Base-by-base conservation (phyloP, 805 yeast genomes). In the Isabelozyma rhagii region DNA sequence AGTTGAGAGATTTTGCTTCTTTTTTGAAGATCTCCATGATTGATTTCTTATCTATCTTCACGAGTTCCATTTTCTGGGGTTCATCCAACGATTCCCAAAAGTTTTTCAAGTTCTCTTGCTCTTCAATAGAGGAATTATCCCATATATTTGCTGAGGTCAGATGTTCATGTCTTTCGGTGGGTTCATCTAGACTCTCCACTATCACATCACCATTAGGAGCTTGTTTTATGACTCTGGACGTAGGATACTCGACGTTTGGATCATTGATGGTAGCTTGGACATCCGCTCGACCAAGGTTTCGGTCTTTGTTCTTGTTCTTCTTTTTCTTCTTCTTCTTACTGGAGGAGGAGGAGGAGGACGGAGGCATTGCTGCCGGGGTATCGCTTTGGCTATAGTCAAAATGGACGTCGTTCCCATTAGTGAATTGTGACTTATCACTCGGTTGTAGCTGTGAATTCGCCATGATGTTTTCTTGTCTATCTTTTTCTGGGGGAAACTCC, bases 151-250 rank as follows among this genome's bases (percentile, higher is more conserved):
- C 52, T 29, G 40, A 43, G 13, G 44, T 54, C 11, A 34, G 46
- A 28, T 34, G 48, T 5, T 47, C 34, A 40, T 46, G 50, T 29
- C 47, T 47, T 5, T 47, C 52, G 48, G 21, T 38, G 15, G 47
- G 39, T n/a, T 61, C 63, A 41, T 72, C 76, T 46, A 82, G 60
- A 46, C 80, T 76, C 57, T 87, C 86, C 21, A 89, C 90, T 45
- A 87, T 79, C 5, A 88, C 87, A 56, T 86, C 89, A 7, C 96
- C 96, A 62, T 87, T 85, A 4, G 84, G 78, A 3, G 81, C 87
- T 56, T 84, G 83, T 55, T 81, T 85, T 43, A 87, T 82, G 4
- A 87, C 83, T 49, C 94, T 66, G 8, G 91, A 84, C 11, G 80
- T 76, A 2, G 94, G 94, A 59, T 87, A 87, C 13, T 84, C 89